Evolutionary conservation across 192 early-diverging fungal genomes (phyloP), one percentile per base, ranked within the genome.

Genomic region (Ambispora gerdemannii): DNA sequence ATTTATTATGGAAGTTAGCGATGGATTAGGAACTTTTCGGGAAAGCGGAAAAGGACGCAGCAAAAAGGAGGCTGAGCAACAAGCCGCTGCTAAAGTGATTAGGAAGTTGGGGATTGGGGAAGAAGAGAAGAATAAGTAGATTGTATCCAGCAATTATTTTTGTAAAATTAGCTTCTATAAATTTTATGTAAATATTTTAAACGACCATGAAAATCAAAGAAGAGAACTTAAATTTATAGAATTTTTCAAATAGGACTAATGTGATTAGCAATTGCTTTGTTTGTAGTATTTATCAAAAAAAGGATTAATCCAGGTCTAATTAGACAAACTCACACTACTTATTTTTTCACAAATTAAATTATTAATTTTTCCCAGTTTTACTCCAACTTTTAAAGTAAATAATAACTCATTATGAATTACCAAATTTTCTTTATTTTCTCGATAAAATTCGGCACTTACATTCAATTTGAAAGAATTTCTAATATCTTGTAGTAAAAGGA

Each of bases 321-420:
- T n/a, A n/a, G n/a, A n/a, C n/a, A n/a, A n/a, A n/a, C n/a, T n/a
- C n/a, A n/a, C n/a, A n/a, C n/a, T n/a, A n/a, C n/a, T n/a, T 47
- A 58, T 58, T 25, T 58, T n/a, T n/a, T 58, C 22, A 58, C 27
- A 58, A 58, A 58, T 25, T 24, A 58, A 25, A 20, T 10, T n/a
- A 58, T 20, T 20, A 4, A 55, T 20, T 55, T 55, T 55, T 11
- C 53, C 53, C 25, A 7, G 7, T 4, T 20, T 55, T 11, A 55
- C n/a, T 55, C 53, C 7, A 20, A 55, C 24, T 55, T 55, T 55
- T 55, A 55, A 4, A 11, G 4, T 20, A 55, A 55, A 55, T 55
- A 55, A 55, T 55, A 55, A 20, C 24, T 55, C 53, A 55, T 55
- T 55, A 25, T 55, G 53, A 55, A 55, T 55, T 11, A 55, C 53